Percentiles rank a stretch among this genome's conserved stretches.
Evolutionary conservation across 257 asterid genomes (phyloP).

Genomic region (Solanum clarkiae): DNA sequence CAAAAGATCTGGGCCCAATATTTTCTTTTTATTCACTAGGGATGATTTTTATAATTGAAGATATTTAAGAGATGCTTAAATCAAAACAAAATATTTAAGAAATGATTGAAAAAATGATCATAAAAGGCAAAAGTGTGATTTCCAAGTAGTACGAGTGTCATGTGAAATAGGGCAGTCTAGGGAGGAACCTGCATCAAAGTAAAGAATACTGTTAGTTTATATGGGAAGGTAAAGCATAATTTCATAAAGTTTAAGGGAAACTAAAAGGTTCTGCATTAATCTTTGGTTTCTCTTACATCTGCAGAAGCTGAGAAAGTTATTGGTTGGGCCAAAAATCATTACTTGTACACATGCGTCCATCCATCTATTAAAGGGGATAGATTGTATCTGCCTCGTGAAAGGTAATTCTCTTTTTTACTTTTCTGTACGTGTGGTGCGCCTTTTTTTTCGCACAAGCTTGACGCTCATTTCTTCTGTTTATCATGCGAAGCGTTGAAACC

Average conservation of each 20-base stretch:
- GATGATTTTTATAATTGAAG: neutral
- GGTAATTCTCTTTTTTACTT: slow-evolving; percentile 37
- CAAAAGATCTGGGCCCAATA: neutral
- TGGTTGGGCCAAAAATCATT: slow-evolving; percentile 96
- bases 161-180: neutral
- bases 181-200: neutral
- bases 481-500: slow-evolving; percentile 56
- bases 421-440: neutral
- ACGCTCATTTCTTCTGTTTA: slow-evolving; percentile 5
- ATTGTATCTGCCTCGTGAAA: slow-evolving; percentile 66
- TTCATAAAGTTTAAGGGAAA: neutral
- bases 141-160: neutral
- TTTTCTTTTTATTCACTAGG: neutral
- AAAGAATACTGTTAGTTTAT: neutral
- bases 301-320: slow-evolving; percentile 86
- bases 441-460: slow-evolving; percentile 10
- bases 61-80: neutral
- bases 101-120: neutral
- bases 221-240: neutral
- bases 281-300: slow-evolving; percentile 3
- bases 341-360: slow-evolving; percentile 59
- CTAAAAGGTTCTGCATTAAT: neutral
- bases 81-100: neutral
- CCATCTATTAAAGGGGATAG: slow-evolving; percentile 72
- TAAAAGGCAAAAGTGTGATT: neutral